Percentiles rank a stretch among this genome's conserved stretches.
Evolutionary conservation across 768 basidiomycete species (phyloP).

Genomic region (Hydnum rufescens): DNA sequence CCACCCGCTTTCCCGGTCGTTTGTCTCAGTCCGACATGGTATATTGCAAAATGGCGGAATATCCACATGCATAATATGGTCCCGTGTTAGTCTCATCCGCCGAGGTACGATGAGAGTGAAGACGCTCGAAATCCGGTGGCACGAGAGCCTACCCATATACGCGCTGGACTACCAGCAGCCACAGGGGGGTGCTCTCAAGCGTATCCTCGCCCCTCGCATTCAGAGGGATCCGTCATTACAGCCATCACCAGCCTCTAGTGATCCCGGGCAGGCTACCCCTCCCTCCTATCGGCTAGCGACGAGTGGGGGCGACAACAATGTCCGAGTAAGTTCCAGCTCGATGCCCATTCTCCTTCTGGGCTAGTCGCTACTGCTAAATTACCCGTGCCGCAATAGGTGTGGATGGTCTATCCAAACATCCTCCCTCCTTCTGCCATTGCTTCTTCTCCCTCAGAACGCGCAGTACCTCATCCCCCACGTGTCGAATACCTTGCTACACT

Average conservation of each 20-base stretch:
- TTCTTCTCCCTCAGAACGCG: constrained; percentile 12
- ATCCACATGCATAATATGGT: not conserved
- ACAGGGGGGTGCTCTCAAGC: constrained; percentile 27
- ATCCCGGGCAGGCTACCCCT: constrained; percentile 1
- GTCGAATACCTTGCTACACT: constrained; percentile 94
- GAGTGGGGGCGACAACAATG: constrained; percentile 91
- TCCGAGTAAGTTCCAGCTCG: constrained; percentile 46
- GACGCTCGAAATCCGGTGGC: constrained; percentile 89
- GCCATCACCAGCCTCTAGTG: constrained; percentile 13
- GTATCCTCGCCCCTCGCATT: constrained; percentile 16
- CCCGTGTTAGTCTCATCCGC: not conserved
- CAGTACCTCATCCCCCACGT: constrained; percentile 44
- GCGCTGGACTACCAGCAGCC: constrained; percentile 90
- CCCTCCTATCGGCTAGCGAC: constrained; percentile 45
- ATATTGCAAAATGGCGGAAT: not conserved
- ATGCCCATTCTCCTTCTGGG: not conserved
- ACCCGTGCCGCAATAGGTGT: constrained; percentile 54
- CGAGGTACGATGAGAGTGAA: constrained; percentile 49
- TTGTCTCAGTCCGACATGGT: not conserved
- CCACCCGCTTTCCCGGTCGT: too few relatives aligned
- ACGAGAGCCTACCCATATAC: constrained; percentile 88
- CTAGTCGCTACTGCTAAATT: not conserved
- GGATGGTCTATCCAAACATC: constrained; percentile 90
- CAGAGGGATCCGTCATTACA: constrained; percentile 34
- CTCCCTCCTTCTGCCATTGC: constrained; percentile 34